Percentiles rank a stretch among this genome's conserved stretches.
These are phyloP conservation scores for Rosa lucieae DNA, from an alignment of 306 rosid genomes.

Conservation along the genomic window DNA sequence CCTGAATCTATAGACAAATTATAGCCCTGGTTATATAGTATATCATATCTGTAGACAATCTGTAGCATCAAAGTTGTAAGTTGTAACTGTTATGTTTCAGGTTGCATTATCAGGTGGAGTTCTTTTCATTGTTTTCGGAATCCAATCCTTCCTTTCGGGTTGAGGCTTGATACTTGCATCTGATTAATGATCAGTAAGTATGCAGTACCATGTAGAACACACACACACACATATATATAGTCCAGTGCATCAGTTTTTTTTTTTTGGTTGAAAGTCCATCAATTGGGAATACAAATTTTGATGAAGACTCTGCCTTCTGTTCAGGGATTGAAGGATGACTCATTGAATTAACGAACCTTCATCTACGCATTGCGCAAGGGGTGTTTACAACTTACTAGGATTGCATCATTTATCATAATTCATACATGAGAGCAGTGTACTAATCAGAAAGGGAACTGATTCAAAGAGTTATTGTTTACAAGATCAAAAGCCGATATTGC, in stretches of 20 bases:
- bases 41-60: background rate
- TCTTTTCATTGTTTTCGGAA: constrained; percentile 81
- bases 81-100: constrained; percentile 41
- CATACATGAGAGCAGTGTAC: background rate
- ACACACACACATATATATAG: background rate
- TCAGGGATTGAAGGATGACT: constrained; percentile 25
- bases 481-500: background rate
- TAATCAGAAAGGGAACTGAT: background rate
- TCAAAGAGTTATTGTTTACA: constrained; percentile 1
- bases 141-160: constrained; percentile 79
- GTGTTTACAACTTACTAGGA: background rate
- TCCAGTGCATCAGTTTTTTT: background rate
- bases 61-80: background rate
- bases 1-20: background rate
- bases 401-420: background rate
- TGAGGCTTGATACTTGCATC: constrained; percentile 38
- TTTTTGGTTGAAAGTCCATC: background rate
- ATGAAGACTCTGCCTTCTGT: constrained; percentile 6
- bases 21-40: background rate
- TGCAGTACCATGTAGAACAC: background rate
- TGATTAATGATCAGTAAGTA: constrained; percentile 45
- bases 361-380: background rate
- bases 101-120: constrained; percentile 84
- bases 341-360: constrained; percentile 3
- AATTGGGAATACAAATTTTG: background rate